Conservation (phyloP, 345 rosid genomes). For the Pistacia integerrima region DNA sequence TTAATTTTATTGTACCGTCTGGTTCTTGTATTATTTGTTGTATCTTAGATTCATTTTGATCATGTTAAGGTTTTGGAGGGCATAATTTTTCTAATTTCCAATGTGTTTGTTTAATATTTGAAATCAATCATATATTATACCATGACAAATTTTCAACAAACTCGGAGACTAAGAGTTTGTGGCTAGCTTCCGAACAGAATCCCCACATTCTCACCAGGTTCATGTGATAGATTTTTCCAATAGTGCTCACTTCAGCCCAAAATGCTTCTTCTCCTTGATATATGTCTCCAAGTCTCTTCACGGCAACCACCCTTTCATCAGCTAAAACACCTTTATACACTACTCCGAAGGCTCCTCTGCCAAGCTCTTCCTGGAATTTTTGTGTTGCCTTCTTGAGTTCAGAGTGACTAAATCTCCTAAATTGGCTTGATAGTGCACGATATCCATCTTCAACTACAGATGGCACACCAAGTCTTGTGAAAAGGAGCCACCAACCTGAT, state of each 20-base stretch:
- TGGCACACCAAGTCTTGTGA: not conserved
- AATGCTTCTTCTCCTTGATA: not conserved
- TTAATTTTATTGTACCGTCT: too few species aligned
- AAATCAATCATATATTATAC: too few species aligned
- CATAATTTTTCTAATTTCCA: too few species aligned
- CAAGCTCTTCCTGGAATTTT: constrained; percentile 22
- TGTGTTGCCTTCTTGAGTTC: not conserved
- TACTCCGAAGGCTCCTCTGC: constrained; percentile 47
- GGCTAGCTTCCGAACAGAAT: constrained; percentile 39
- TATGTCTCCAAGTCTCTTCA: constrained; percentile 36
- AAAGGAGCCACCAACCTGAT: not conserved
- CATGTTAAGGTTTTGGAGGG: too few species aligned
- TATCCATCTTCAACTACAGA: not conserved
- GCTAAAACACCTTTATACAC: constrained; percentile 43
- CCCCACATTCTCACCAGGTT: constrained; percentile 42
- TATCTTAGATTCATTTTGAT: too few species aligned
- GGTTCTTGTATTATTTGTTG: too few species aligned
- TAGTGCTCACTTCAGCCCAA: constrained; percentile 41
- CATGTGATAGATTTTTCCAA: constrained; percentile 6
- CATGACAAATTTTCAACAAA: constrained; percentile 44
- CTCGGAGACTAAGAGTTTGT: constrained; percentile 43
- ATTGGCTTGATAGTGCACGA: not conserved
- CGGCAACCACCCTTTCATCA: constrained; percentile 47
- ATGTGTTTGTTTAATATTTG: too few species aligned
- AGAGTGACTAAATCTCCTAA: not conserved